Base-by-base conservation (phyloP, 1,139 yeast species). In the Kodamaea fungicola region DNA sequence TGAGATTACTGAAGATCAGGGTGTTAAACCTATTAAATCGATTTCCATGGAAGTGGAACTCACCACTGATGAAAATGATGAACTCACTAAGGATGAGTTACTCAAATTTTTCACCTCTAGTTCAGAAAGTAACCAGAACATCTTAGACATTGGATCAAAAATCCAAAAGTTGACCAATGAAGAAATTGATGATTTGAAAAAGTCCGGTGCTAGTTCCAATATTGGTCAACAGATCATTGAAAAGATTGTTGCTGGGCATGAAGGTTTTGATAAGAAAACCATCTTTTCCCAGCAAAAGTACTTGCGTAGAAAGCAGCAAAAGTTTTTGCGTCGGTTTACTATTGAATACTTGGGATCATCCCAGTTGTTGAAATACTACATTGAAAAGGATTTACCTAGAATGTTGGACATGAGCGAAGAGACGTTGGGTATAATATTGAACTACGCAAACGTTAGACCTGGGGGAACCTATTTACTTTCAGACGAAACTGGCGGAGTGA, bases 261-360 rank as follows among this genome's bases (percentile, higher is more conserved):
- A 74, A 31, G 86, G 88, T 8, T 92, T 92, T 55, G 89, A 86
- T 50, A 83, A 87, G 56, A 92, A 92, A 62, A 92, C 98, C 4
- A 68, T 82, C 21, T 88, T 76, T 54, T 87, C 97, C 3, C 96
- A 92, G 57, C 96, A 87, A 50, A 92, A 92, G 62, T 92, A 92
- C 57, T 64, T 90, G 49, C 83, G 84, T 50, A 78, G 98, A 50
- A 92, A 92, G 62, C 95, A 88, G 60, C 90, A 84, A 56, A 94
- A 94, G 66, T 92, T 87, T 55, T 72, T 87, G 44, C 78, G 95
- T 54, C 74, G 89, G 49, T 92, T 92, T 62, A 83, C 90, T 1
- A 80, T 94, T 13, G 87, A 86, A 43, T 79, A 82, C 45, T 66
- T 92, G 37, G 83, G 90, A n/a, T 67, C 88, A 9, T 76, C 85